Conservation (phyloP, 495 filamentous ascomycete species). For the Monascus purpureus region DNA sequence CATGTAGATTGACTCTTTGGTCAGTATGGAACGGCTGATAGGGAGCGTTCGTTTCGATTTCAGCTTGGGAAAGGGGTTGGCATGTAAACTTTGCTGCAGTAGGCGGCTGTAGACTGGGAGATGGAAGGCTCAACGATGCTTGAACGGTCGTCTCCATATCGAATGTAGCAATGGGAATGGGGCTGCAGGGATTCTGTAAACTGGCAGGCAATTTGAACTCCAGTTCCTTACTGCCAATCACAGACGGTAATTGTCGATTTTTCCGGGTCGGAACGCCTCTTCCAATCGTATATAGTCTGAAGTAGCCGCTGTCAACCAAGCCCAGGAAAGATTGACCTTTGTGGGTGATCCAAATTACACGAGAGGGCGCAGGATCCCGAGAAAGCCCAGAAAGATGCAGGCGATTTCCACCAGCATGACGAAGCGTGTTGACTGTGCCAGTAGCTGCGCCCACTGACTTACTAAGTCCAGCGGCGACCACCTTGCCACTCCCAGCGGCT, state of each 20-base stretch:
- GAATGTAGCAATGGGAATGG: conserved; percentile 17
- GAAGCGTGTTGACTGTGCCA: conserved; percentile 62
- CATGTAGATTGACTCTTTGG: conserved; percentile 54
- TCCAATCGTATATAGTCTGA: conserved; percentile 55
- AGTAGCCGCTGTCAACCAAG: conserved; percentile 24
- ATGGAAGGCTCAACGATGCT: conserved; percentile 23
- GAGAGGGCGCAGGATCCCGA: conserved; percentile 24
- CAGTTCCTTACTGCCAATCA: conserved; percentile 41
- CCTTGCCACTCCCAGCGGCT: conserved; percentile 61
- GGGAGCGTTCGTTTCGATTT: conserved; percentile 84
- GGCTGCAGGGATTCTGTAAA: conserved; percentile 21
- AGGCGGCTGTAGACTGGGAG: conserved; percentile 16
- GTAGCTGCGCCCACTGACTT: conserved; percentile 73
- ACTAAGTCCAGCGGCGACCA: conserved; percentile 67
- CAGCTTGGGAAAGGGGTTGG: conserved; percentile 61
- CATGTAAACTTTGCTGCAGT: conserved; percentile 18
- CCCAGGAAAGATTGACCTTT: conserved; percentile 25
- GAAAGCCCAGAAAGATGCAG: conserved; percentile 52
- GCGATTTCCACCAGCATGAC: conserved; percentile 73
- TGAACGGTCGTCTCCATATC: conserved; percentile 15
- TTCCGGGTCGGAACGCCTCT: conserved; percentile 25
- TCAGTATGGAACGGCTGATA: conserved; percentile 90
- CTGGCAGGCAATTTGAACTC: conserved; percentile 49
- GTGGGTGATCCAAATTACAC: conserved; percentile 26
- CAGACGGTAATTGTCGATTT: conserved; percentile 33